Evolutionary conservation across 441 rosid species (phyloP), one percentile per base, ranked within the genome.

Genomic region (Mallotus japonicus): DNA sequence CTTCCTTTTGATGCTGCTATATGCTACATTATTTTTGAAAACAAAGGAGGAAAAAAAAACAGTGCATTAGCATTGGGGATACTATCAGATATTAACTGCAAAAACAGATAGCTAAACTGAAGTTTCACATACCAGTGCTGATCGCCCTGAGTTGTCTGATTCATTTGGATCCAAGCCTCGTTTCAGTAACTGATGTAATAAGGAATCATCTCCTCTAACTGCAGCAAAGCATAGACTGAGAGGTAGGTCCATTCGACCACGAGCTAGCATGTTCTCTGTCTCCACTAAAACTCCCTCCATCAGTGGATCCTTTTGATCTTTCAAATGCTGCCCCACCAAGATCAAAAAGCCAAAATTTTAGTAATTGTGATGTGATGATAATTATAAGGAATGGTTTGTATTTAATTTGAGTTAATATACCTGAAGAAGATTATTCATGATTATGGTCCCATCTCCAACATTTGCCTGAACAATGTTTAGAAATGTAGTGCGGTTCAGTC

Each of bases 341-440:
- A 75, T 14, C 0, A 9, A 28, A n/a, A 12, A n/a, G 12, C 40
- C n/a, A 22, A 55, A 19, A 44, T 8, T 16, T 20, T 66, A 46
- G 17, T 32, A 49, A 20, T 44, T 3, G 10, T 37, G 40, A 37
- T 3, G 10, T 37, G 40, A 37, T 37, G 6, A 37, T 37, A 37
- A 37, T 37, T 37, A 37, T 37, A 37, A 37, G 40, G 6, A 56
- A 56, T 8, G 60, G 22, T 37, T 9, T 62, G 14, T 9, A 62
- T 37, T 42, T 63, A 17, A 14, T 32, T n/a, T n/a, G 8, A 32
- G 24, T 70, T 56, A 56, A 59, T 77, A n/a, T 15, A 92, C 98
- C 94, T 93, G 90, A 73, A 93, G 92, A 70, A 93, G 89, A 81
- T 93, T 93, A 80, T 86, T 93, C 91, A 87, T 85, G 80, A 93